These are phyloP conservation scores for Monosporozyma aerobia DNA, from an alignment of 805 yeast genomes.

Conservation along the genomic window DNA sequence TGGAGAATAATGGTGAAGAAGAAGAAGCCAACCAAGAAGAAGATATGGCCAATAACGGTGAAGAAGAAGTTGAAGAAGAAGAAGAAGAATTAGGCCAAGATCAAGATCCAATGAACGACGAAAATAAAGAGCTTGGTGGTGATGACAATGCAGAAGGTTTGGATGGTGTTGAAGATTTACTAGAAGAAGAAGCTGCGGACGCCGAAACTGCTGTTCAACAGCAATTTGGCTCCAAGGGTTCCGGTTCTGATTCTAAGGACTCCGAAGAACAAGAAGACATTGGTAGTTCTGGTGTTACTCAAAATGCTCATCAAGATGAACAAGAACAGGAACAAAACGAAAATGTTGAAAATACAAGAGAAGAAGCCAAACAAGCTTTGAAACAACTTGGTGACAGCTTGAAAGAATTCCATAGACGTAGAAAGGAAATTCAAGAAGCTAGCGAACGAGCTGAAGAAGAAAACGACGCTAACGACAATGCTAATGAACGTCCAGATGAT, in stretches of 20 bases:
- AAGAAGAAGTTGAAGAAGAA: conserved; percentile 24
- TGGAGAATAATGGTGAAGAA: conserved; percentile 36
- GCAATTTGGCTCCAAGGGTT: conserved; percentile 50
- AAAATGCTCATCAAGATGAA: conserved; percentile 36
- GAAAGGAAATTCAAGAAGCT: conserved; percentile 76
- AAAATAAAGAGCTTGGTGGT: conserved; percentile 32
- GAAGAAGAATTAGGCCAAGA: conserved; percentile 31
- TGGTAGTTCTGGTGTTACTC: conserved; percentile 56
- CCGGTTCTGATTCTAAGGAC: conserved; percentile 49
- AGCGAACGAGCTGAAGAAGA: conserved; percentile 41
- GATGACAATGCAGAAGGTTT: conserved; percentile 45
- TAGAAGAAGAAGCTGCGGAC: conserved; percentile 41
- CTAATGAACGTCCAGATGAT: conserved; percentile 71
- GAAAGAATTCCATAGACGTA: conserved; percentile 85
- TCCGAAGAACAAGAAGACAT: conserved; percentile 52
- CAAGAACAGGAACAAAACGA: conserved; percentile 34
- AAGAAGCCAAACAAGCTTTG: conserved; percentile 64
- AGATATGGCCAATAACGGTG: conserved; percentile 16
- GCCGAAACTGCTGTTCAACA: conserved; percentile 53
- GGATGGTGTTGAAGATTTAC: conserved; percentile 40
- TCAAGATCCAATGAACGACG: conserved; percentile 31
- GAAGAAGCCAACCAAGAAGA: conserved; percentile 21
- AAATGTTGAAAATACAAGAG: conserved; percentile 46
- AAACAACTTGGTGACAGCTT: conserved; percentile 86
- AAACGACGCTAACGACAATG: conserved; percentile 36